Conservation (phyloP, 1,284 basidiomycete genomes). For the Cystobasidium slooffiae region DNA sequence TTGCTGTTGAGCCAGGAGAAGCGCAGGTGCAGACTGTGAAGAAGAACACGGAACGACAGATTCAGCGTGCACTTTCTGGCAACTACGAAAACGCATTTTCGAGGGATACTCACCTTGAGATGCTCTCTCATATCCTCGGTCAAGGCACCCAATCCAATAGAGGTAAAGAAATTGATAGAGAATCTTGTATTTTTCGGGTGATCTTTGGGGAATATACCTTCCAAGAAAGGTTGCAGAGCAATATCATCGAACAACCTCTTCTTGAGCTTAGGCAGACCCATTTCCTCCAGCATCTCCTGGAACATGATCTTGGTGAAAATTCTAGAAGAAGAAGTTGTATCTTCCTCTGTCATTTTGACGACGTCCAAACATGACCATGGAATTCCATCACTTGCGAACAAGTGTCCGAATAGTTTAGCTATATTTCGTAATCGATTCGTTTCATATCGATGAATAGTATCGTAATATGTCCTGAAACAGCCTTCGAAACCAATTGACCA, state of each 20-base stretch:
- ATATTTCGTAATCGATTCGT: constrained; percentile 98
- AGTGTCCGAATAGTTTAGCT: constrained; percentile 91
- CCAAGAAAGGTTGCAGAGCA: constrained; percentile 74
- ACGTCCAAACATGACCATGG: constrained; percentile 85
- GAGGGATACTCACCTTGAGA: constrained; percentile 64
- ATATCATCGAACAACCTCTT: constrained; percentile 83
- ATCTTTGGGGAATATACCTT: constrained; percentile 91
- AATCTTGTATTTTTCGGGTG: constrained; percentile 96
- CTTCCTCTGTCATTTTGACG: constrained; percentile 94
- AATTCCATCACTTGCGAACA: constrained; percentile 81
- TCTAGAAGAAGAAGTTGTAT: constrained; percentile 92
- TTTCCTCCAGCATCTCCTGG: constrained; percentile 88
- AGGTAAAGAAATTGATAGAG: constrained; percentile 85
- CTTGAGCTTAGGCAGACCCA: constrained; percentile 81
- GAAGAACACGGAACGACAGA: neutral
- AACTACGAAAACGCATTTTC: neutral
- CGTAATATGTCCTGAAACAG: constrained; percentile 89
- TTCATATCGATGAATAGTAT: constrained; percentile 97
- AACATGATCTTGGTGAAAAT: constrained; percentile 98
- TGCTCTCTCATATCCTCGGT: constrained; percentile 98
- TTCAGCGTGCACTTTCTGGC: neutral
- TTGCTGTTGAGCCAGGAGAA: constrained; percentile 40
- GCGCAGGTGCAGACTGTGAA: constrained; percentile 39
- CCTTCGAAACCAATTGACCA: constrained; percentile 90
- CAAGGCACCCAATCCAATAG: constrained; percentile 83